These are phyloP conservation scores for Samsoniella hepiali DNA, from an alignment of 2,329 filamentous ascomycete genomes.

Conservation along the genomic window DNA sequence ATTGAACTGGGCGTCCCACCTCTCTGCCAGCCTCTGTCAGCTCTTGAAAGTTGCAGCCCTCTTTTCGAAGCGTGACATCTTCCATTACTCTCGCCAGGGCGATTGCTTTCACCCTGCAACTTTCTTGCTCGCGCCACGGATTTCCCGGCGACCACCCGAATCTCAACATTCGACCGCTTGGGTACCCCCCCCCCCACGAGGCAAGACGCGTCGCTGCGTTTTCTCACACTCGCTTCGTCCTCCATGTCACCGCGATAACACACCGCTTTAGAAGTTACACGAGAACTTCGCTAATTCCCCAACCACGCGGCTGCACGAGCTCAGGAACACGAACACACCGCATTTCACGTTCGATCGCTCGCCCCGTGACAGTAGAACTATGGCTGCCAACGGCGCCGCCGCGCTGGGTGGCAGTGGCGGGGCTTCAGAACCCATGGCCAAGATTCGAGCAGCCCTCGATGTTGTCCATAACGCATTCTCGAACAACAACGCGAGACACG, in stretches of 20 bases:
- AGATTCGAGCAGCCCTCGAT: slow-evolving; percentile 80
- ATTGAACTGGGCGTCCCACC: slow-evolving; percentile 9
- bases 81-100: neutral
- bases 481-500: slow-evolving; percentile 73
- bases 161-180: slow-evolving; percentile 11
- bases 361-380: slow-evolving; percentile 22
- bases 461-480: slow-evolving; percentile 82
- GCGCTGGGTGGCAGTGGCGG: slow-evolving; percentile 33
- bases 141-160: neutral
- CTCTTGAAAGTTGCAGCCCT: slow-evolving; percentile 11
- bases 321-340: neutral
- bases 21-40: slow-evolving; percentile 1
- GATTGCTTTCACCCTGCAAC: slow-evolving; percentile 3
- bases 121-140: neutral
- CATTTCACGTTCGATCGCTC: slow-evolving; percentile 9
- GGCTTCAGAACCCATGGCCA: slow-evolving; percentile 50
- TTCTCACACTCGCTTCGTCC: slow-evolving; percentile 12
- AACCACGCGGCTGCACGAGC: slow-evolving; percentile 5
- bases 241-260: slow-evolving; percentile 17
- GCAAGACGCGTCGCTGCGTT: slow-evolving; percentile 7
- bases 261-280: slow-evolving; percentile 14
- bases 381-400: slow-evolving; percentile 39
- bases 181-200: neutral
- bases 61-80: slow-evolving; percentile 1
- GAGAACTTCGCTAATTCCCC: neutral